phyloP scores from a whole-genome alignment of 257 asterid species.

The Solanum ossicruentum region DNA sequence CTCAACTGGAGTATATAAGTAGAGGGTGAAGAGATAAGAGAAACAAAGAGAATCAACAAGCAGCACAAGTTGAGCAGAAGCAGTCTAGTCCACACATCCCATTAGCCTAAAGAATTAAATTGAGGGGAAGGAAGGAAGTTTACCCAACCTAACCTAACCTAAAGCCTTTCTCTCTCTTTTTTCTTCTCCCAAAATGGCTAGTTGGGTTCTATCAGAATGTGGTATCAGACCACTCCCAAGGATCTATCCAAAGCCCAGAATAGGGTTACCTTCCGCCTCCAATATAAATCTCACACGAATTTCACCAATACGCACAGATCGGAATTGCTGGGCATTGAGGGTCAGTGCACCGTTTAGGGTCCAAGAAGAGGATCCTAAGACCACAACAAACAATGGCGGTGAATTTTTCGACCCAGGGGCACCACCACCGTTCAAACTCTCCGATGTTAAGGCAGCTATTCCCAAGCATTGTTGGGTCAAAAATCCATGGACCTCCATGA shows the following conservation, averaged over 20 bases:
- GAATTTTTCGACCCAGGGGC: conserved; percentile 60
- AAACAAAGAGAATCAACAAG: conserved; percentile 1
- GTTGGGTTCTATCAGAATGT: conserved; percentile 32
- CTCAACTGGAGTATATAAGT: background rate
- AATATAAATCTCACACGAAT: conserved; percentile 20
- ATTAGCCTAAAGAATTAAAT: background rate
- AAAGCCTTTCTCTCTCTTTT: background rate
- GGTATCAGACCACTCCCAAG: conserved; percentile 27
- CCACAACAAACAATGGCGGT: background rate
- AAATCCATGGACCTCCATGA: conserved; percentile 81
- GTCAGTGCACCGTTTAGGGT: conserved; percentile 71
- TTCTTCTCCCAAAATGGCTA: conserved; percentile 9
- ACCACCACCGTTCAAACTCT: conserved; percentile 68
- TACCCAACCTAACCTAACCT: background rate
- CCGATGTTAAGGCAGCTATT: conserved; percentile 73
- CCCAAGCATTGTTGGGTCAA: conserved; percentile 97
- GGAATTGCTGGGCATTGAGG: conserved; percentile 37
- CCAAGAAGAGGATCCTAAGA: conserved; percentile 23
- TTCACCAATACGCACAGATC: conserved; percentile 15
- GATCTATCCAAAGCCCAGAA: conserved; percentile 26
- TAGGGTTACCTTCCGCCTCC: conserved; percentile 7
- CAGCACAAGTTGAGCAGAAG: conserved; percentile 9
- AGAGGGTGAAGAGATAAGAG: background rate
- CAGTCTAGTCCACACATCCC: background rate
- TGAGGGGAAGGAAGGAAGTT: too few relatives aligned